Base-by-base conservation (phyloP, 2,329 filamentous ascomycete genomes). In the Blumeria graminis region DNA sequence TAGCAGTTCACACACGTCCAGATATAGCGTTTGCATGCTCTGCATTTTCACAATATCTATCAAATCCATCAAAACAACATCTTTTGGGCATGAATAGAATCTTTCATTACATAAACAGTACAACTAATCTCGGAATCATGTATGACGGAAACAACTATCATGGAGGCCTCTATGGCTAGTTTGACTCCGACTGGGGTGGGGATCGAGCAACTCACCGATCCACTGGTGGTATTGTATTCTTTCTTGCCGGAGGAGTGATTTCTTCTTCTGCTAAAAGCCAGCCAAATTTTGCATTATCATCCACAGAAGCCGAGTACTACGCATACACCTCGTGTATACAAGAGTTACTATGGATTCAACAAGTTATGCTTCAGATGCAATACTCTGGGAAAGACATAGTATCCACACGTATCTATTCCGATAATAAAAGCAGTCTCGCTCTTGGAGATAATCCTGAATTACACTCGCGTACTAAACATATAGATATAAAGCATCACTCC, bases 401-500 rank as follows among this genome's bases (percentile, higher is more conserved):
- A 34, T 52, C 7, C 33, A 35, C 28, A n/a, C 3, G 48, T 8
- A 52, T 52, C 22, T 34, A 52, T 14, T 52, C 28, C 28, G 48
- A 52, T 28, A 34, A 34, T 52, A 28, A 35, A 52, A 52, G 22
- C 22, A 52, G 48, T 52, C 22, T 52, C 28, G 28, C 48, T n/a
- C 48, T 34, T 28, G 48, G 48, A 13, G 11, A 51, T 34, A 51
- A 32, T 32, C 46, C 46, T 34, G n/a, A 51, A 16, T 35, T 28
- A 52, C 48, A 52, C 36, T 33, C 34, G 33, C 22, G 48, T 8
- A 52, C 48, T 52, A 52, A 34, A 35, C 48, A 52, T 52, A 35
- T 52, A 35, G 46, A 52, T 14, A 52, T 52, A n/a, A 52, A 52
- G 48, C 48, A 52, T 34, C 22, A 52, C 33, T 34, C 36, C 36